Evolutionary conservation across 139 green algal species (phyloP), one percentile per base, ranked within the genome.

Genomic region (Edaphochlamys debaryana): DNA sequence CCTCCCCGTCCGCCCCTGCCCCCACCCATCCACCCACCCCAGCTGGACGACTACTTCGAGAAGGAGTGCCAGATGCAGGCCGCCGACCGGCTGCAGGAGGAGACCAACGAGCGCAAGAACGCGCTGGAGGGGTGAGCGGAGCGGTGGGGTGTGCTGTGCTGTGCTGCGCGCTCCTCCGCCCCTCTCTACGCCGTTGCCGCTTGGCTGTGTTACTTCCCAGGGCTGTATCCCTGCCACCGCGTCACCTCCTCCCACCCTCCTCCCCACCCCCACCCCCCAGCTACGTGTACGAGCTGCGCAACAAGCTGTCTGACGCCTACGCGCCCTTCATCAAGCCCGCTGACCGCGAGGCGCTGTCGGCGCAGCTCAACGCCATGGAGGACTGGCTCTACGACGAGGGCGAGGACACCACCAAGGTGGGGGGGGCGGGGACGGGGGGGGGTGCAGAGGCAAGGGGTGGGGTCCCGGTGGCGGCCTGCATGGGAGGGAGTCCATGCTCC

Each of bases 381-480:
- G 95, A 99, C 88, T 99, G 97, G 97, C 91, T 99, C 87, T 99
- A 99, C 70, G 97, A 99, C 9, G 97, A 99, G 79, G 97, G 97
- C 19, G 97, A 99, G 92, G 95, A 99, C 85, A 91, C 94, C 87
- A 94, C 79, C 58, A 98, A 98, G n/a, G n/a, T n/a, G n/a, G n/a
- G n/a, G n/a, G n/a, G n/a, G n/a, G n/a, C n/a, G n/a, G n/a, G n/a
- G n/a, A n/a, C n/a, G n/a, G n/a, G n/a, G n/a, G n/a, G n/a, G n/a
- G n/a, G n/a, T n/a, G n/a, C n/a, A n/a, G n/a, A n/a, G n/a, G n/a
- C n/a, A n/a, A n/a, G n/a, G n/a, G n/a, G n/a, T n/a, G n/a, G n/a
- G n/a, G n/a, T n/a, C n/a, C n/a, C n/a, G n/a, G n/a, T n/a, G n/a
- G n/a, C n/a, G n/a, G n/a, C n/a, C n/a, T n/a, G n/a, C n/a, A n/a